Evolutionary conservation across 139 green algal genomes (phyloP).

Genomic region (Marvania coccoides): DNA sequence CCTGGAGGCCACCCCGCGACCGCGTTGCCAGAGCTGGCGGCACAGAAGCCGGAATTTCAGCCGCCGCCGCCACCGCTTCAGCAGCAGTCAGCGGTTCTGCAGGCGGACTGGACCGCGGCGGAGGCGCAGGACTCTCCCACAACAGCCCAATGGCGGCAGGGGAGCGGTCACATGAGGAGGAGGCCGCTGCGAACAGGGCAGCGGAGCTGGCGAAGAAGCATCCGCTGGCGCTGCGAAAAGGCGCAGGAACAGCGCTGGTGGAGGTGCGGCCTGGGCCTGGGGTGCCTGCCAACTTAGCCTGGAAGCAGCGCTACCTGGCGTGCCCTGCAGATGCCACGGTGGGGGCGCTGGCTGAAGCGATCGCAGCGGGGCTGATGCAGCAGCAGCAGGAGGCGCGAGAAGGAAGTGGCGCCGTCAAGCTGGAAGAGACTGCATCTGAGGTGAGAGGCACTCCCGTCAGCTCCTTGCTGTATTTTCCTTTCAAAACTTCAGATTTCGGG

Average conservation of each 20-base stretch:
- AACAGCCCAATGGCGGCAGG: no score
- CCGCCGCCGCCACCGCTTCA: no score
- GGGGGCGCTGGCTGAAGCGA: neutral
- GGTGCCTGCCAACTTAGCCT: neutral
- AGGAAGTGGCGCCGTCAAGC: neutral
- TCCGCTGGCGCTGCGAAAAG: no score
- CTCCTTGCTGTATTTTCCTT: no score
- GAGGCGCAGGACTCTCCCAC: no score
- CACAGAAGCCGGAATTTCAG: no score
- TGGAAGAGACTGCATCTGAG: neutral
- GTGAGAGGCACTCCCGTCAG: no score
- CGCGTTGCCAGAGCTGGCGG: no score
- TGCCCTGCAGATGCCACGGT: slow-evolving; percentile 1
- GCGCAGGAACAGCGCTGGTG: no score
- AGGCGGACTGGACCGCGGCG: no score
- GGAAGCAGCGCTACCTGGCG: slow-evolving; percentile 1
- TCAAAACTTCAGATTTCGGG: no score
- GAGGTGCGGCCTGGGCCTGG: neutral
- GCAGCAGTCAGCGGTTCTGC: no score
- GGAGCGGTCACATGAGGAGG: neutral
- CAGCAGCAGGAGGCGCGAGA: neutral
- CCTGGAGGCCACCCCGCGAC: neutral
- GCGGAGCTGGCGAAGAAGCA: neutral
- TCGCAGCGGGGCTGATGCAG: slow-evolving; percentile 1
- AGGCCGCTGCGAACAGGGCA: neutral